Evolutionary conservation across 139 green algal genomes (phyloP).

Genomic region (Coelastrella sp.): DNA sequence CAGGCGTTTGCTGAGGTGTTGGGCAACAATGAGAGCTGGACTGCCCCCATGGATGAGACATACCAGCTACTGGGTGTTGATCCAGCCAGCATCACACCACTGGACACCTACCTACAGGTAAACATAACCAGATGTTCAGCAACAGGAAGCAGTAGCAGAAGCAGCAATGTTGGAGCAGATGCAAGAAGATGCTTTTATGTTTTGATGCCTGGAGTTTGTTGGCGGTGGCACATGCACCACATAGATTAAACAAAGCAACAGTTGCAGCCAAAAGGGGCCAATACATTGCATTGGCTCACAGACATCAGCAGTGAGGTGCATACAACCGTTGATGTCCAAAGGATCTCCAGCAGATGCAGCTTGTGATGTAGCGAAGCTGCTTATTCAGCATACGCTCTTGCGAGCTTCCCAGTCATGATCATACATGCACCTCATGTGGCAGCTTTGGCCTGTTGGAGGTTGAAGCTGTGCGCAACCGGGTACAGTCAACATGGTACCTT

Average conservation of each 20-base stretch:
- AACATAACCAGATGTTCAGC: neutral
- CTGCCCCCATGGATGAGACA: slow-evolving; percentile 92
- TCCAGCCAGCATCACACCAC: slow-evolving; percentile 74
- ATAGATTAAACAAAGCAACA: too few relatives aligned
- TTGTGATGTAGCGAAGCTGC: too few relatives aligned
- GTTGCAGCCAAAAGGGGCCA: too few relatives aligned
- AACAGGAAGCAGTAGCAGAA: neutral
- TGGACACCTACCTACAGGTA: slow-evolving; percentile 91
- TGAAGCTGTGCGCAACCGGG: neutral
- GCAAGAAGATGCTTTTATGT: neutral
- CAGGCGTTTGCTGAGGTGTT: slow-evolving; percentile 95
- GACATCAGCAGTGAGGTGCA: too few relatives aligned
- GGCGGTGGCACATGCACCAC: too few relatives aligned
- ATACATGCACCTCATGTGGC: neutral
- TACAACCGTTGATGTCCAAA: too few relatives aligned
- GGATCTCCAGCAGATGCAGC: too few relatives aligned
- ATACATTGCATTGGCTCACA: too few relatives aligned
- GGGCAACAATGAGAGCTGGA: slow-evolving; percentile 87
- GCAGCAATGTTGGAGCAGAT: neutral
- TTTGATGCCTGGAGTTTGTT: too few relatives aligned
- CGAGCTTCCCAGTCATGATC: neutral
- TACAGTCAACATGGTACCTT: neutral
- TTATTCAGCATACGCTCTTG: too few relatives aligned
- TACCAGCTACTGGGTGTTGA: slow-evolving; percentile 94
- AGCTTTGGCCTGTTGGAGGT: neutral